Base-by-base conservation (phyloP, 2,329 filamentous ascomycete genomes). In the Aspergillus uvarum region DNA sequence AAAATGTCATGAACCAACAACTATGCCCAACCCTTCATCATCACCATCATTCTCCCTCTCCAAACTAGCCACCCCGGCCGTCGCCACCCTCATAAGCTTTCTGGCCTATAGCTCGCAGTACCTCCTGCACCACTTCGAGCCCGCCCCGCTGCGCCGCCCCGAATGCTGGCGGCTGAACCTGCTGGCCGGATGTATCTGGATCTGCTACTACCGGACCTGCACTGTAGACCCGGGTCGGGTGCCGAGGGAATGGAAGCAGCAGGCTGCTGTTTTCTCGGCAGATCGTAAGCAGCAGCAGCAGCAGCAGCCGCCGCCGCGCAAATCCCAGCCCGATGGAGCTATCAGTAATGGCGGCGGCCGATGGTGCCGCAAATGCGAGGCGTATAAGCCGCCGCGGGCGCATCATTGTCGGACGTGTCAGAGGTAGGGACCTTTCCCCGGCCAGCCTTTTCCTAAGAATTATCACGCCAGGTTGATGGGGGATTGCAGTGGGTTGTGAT, bases 331-430 rank as follows among this genome's bases (percentile, higher is more conserved):
- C 2, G 3, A 29, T 29, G 26, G 7, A 29, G 26, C 26, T 29
- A 7, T 29, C 26, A 2, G 26, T 8, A 29, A 29, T 8, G 26
- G 26, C 7, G 26, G 26, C 26, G 26, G 26, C 55, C 71, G 80
- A 63, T 88, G 85, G 85, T 89, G 86, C 70, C 79, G 83, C 60
- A 86, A 82, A 75, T 89, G 86, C 65, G 79, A 86, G 63, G 81
- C 82, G 44, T 77, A 79, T 59, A 89, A 89, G 68, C 85, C 86
- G 5, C 85, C 85, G 12, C 76, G 86, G 62, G 82, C 86, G 22
- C 86, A 89, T 75, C 86, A 89, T 70, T 89, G 86, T 73, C 87
- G 85, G 67, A 81, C 81, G 19, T 89, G 86, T 72, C 78, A 81
- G 70, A 82, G 84, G 85, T 85, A 56, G 73, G 47, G 2, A 2